Conservation (phyloP, 805 yeast species). For the Ogataea minuta region DNA sequence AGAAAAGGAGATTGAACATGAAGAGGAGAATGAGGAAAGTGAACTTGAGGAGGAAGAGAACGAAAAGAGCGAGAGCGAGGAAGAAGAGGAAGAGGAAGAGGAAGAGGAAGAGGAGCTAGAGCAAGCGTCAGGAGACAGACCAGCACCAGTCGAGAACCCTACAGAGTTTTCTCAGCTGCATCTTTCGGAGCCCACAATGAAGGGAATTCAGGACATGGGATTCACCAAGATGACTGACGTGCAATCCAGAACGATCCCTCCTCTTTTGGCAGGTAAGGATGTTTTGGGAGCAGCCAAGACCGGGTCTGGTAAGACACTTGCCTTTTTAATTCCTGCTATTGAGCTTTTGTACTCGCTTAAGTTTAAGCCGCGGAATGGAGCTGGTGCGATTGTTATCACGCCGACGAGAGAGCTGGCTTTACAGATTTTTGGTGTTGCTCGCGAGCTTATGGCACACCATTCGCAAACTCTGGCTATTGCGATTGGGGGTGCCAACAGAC, state of each 20-base stretch:
- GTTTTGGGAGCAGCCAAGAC: slow-evolving; percentile 99
- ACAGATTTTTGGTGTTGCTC: slow-evolving; percentile 96
- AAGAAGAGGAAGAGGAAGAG: slow-evolving; percentile 28
- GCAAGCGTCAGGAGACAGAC: slow-evolving; percentile 32
- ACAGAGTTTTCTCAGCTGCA: slow-evolving; percentile 50
- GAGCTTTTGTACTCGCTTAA: slow-evolving; percentile 86
- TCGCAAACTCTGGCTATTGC: slow-evolving; percentile 95
- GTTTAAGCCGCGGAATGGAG: slow-evolving; percentile 97
- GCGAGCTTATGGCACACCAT: slow-evolving; percentile 87
- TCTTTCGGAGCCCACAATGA: slow-evolving; percentile 76
- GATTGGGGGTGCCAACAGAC: slow-evolving; percentile 97
- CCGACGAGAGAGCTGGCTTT: slow-evolving; percentile 98
- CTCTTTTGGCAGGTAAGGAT: slow-evolving; percentile 92
- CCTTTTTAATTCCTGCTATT: slow-evolving; percentile 93
- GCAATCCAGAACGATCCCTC: slow-evolving; percentile 95
- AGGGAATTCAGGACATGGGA: slow-evolving; percentile 85
- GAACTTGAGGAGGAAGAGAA: slow-evolving; percentile 28
- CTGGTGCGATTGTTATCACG: slow-evolving; percentile 92
- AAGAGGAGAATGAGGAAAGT: slow-evolving; percentile 27
- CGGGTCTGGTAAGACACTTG: slow-evolving; percentile 97
- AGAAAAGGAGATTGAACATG: slow-evolving; percentile 10
- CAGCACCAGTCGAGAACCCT: slow-evolving; percentile 25
- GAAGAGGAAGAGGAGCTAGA: slow-evolving; percentile 16
- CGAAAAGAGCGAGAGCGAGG: slow-evolving; percentile 33
- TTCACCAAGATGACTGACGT: slow-evolving; percentile 90